These are phyloP conservation scores for Venturia pyrina DNA, from an alignment of 2,329 filamentous ascomycete genomes.

Conservation along the genomic window DNA sequence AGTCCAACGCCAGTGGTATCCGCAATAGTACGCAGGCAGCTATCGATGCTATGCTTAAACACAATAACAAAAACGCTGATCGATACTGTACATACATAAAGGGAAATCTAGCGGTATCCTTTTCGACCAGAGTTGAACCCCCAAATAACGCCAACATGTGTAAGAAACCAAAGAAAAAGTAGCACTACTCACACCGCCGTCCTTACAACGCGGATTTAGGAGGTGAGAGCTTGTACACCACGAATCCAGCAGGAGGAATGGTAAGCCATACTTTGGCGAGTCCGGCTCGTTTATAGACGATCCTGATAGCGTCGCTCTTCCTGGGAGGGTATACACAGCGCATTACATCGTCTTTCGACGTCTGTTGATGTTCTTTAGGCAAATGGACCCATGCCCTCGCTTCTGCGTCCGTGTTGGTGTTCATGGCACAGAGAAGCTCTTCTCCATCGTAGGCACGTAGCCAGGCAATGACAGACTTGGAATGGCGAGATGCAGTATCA, in stretches of 20 bases:
- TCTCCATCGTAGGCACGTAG: constrained; percentile 17
- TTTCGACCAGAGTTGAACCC: neutral
- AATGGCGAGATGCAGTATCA: constrained; percentile 1
- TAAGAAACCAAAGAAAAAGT: neutral
- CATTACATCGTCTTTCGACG: neutral
- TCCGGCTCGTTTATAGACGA: neutral
- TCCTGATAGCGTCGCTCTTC: neutral
- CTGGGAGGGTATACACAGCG: neutral
- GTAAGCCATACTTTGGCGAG: constrained; percentile 11
- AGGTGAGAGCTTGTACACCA: constrained; percentile 15
- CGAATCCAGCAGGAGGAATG: constrained; percentile 16
- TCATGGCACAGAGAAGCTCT: constrained; percentile 15
- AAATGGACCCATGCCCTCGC: constrained; percentile 16
- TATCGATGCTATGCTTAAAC: constrained; percentile 4
- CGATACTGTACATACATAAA: constrained; percentile 7
- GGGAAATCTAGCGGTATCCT: constrained; percentile 3
- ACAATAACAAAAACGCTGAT: constrained; percentile 3
- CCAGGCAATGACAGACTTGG: constrained; percentile 17
- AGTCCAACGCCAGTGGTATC: neutral
- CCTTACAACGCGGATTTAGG: neutral
- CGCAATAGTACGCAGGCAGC: constrained; percentile 2
- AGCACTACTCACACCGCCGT: neutral
- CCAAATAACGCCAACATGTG: neutral
- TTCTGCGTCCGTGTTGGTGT: constrained; percentile 14
- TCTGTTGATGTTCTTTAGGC: constrained; percentile 14